Conservation (phyloP, 768 basidiomycete genomes). For the Sporobolomyces phaffii region DNA sequence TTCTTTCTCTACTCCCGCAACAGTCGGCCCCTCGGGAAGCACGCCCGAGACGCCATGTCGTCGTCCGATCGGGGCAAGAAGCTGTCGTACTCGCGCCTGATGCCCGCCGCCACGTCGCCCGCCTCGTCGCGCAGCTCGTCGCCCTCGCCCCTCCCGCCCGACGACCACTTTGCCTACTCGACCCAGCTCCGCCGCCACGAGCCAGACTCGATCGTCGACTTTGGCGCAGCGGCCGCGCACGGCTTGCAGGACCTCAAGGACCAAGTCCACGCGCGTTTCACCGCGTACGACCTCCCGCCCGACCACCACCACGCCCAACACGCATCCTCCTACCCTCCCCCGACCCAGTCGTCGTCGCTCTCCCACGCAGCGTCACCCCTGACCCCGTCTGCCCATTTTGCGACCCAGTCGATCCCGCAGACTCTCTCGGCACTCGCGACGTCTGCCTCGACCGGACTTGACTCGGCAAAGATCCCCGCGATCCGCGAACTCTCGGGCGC, state of each 20-base stretch:
- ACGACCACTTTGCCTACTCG: slow-evolving; percentile 26
- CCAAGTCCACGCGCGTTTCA: slow-evolving; percentile 13
- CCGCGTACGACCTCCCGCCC: slow-evolving; percentile 7
- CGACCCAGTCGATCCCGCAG: slow-evolving; percentile 25
- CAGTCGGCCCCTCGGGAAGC: too few relatives aligned
- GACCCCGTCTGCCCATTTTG: slow-evolving; percentile 33
- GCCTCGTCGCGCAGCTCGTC: slow-evolving; percentile 3
- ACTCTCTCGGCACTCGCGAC: slow-evolving; percentile 30
- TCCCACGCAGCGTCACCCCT: slow-evolving; percentile 27
- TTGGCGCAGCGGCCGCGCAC: slow-evolving; percentile 2
- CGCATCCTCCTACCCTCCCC: neutral
- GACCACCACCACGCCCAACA: neutral
- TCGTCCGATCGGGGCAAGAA: slow-evolving; percentile 18
- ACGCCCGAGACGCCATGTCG: neutral
- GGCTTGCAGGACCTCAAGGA: slow-evolving; percentile 21
- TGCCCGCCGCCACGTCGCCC: slow-evolving; percentile 4
- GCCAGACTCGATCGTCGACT: slow-evolving; percentile 30
- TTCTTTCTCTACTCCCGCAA: too few relatives aligned
- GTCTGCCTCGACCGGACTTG: slow-evolving; percentile 27
- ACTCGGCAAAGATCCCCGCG: slow-evolving; percentile 34
- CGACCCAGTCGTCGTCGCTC: neutral
- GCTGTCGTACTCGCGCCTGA: slow-evolving; percentile 21
- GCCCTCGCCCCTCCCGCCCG: slow-evolving; percentile 13
- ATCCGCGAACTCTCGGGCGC: slow-evolving; percentile 40
- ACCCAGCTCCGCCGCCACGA: slow-evolving; percentile 25